Evolutionary conservation across 257 asterid genomes (phyloP), one percentile per base, ranked within the genome.

Genomic region (Lycium ferocissimum): DNA sequence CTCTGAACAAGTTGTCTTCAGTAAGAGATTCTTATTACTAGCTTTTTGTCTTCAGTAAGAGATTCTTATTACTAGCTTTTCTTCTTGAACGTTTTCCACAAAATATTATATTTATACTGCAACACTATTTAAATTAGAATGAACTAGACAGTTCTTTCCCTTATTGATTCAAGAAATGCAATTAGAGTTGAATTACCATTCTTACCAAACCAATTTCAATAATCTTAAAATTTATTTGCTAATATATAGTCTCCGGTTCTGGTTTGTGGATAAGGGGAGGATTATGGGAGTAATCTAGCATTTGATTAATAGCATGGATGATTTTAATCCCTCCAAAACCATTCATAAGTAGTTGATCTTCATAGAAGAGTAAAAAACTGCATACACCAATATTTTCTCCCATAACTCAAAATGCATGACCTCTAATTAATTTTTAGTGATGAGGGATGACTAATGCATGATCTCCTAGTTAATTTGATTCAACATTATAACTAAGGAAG

Each of bases 1-100:
- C 98, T 26, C 98, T 94, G 88, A 93, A 95, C 94, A 93, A 94
- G 76, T 90, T 97, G 91, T 91, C 93, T 35, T 92, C 99, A 89
- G 98, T 95, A 91, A 90, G 97, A 85, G 82, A 82, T 62, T 51
- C 51, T 72, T 87, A 83, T 47, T 26, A 26, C 33, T 26, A 26
- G 33, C 33, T 26, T 26, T 26, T 90, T 97, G 91, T 91, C 93
- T 35, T 92, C 99, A 89, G 98, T 95, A 91, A 90, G 97, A 85
- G 82, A 82, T 62, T 51, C 51, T 72, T 87, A 7, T 51, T 69
- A 51, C 54, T 79, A 1, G 78, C 45, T 26, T 82, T 82, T 15
- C 18, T 40, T 63, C 78, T 65, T 63, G 61, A 82, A 59, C 26
- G n/a, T 49, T 81, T 22, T 75, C 81, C 62, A 22, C 45, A 13